Base-by-base conservation (phyloP, 805 yeast species). In the Helenozyma rhizophorensis region DNA sequence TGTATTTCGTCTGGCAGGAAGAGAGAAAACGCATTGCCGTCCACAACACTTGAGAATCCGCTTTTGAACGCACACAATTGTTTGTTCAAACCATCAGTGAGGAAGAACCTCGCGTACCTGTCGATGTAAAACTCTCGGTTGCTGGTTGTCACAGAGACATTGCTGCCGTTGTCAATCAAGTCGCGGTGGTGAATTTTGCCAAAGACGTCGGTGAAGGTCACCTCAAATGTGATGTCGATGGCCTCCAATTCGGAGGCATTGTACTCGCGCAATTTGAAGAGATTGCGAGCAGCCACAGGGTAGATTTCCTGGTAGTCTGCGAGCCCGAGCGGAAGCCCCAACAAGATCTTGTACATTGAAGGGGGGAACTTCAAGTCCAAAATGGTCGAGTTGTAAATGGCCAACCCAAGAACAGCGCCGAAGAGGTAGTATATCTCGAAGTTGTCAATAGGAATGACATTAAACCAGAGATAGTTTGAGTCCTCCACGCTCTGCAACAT, bases 401-500 rank as follows among this genome's bases (percentile, higher is more conserved):
- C 97, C 45, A 93, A 67, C 0, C 96, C 97, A 25, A 93, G 59
- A 2, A 88, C 80, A 2, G 83, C 84, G 0, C 98, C 98, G 34
- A 88, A 80, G 23, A 87, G 62, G 49, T 76, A 80, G 58, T 80
- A 89, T 39, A 78, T 60, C 39, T 80, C 86, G 14, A 45, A 39
- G 32, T 58, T 53, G 11, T 67, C 64, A 7, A 67, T 45, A 3
- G 77, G 69, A 5, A 62, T 51, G 4, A 76, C 56, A 12, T 76
- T 63, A 56, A 90, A 89, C 96, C 97, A 93, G 32, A 81, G 70
- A 23, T 71, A 65, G 30, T 76, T 68, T 8, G 94, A 83, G 40
- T 80, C 87, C 14, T 79, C 83, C 26, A 78, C 74, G 43, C 76
- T 74, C 7, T 61, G 51, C 40, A 93, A 80, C 55, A 88, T 67